These are phyloP conservation scores for Pythium pectinolyticum DNA, from an alignment of 352 stramenopile species.

Conservation along the genomic window DNA sequence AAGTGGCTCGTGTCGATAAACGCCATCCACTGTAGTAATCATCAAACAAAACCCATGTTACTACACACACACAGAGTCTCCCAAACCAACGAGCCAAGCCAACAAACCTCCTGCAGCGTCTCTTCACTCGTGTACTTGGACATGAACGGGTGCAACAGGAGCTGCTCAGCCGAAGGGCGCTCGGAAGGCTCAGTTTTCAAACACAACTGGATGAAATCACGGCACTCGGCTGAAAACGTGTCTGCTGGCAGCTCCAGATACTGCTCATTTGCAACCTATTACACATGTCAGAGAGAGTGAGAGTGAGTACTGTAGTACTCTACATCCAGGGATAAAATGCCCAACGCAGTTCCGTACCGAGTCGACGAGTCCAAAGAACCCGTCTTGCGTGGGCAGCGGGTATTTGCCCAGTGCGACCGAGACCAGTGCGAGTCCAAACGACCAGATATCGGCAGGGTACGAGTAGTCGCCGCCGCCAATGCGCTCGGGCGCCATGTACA, in stretches of 20 bases:
- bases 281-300: too few relatives aligned
- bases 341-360: slow-evolving; percentile 42
- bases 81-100: not conserved
- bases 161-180: slow-evolving; percentile 55
- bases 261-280: slow-evolving; percentile 79
- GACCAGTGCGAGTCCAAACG: slow-evolving; percentile 75
- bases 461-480: slow-evolving; percentile 91
- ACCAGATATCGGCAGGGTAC: slow-evolving; percentile 87
- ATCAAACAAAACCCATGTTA: not conserved
- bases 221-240: slow-evolving; percentile 64
- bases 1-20: slow-evolving; percentile 62
- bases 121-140: slow-evolving; percentile 65
- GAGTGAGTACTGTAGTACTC: too few relatives aligned
- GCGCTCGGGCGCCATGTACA: slow-evolving; percentile 95
- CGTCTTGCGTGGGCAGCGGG: slow-evolving; percentile 81
- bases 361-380: slow-evolving; percentile 87
- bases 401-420: slow-evolving; percentile 84
- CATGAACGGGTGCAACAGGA: slow-evolving; percentile 77
- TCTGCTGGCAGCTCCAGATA: slow-evolving; percentile 64
- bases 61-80: too few relatives aligned
- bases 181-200: slow-evolving; percentile 65
- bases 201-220: slow-evolving; percentile 74
- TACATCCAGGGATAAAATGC: not conserved
- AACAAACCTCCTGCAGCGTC: slow-evolving; percentile 60
- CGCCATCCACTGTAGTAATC: slow-evolving; percentile 46